These are phyloP conservation scores for Scedosporium minutisporum DNA, from an alignment of 2,329 filamentous ascomycete species.

Conservation along the genomic window DNA sequence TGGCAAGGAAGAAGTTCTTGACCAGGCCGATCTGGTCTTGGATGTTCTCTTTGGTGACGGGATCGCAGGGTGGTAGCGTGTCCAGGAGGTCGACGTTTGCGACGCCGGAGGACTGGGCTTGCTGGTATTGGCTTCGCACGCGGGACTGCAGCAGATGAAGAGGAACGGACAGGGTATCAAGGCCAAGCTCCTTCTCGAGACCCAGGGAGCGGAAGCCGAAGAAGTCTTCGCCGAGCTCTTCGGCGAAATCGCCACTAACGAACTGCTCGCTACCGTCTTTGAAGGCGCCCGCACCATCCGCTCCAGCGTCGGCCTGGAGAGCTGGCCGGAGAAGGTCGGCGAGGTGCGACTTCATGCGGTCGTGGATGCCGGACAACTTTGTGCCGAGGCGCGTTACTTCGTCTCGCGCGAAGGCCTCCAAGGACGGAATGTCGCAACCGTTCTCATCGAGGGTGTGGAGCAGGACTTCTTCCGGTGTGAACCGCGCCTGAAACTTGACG, in stretches of 20 bases:
- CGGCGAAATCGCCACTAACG: conserved; percentile 90
- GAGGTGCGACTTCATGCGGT: conserved; percentile 87
- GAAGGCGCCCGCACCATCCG: conserved; percentile 83
- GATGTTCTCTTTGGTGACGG: conserved; percentile 71
- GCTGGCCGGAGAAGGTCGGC: conserved; percentile 90
- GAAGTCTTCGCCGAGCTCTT: conserved; percentile 97
- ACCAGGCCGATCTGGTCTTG: conserved; percentile 76
- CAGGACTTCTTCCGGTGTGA: conserved; percentile 75
- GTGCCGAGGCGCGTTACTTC: conserved; percentile 78
- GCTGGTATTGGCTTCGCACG: conserved; percentile 77
- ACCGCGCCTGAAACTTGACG: conserved; percentile 49
- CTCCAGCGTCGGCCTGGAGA: conserved; percentile 60
- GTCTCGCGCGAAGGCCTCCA: conserved; percentile 84
- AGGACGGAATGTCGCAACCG: conserved; percentile 67
- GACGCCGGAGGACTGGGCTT: conserved; percentile 53
- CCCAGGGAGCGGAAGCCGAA: conserved; percentile 96
- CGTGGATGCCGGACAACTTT: conserved; percentile 77
- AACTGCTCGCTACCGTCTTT: conserved; percentile 97
- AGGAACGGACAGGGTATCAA: conserved; percentile 81
- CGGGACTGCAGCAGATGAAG: conserved; percentile 88
- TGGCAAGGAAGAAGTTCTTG: conserved; percentile 83
- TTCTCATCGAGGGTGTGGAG: conserved; percentile 79
- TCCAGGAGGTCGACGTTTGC: conserved; percentile 54
- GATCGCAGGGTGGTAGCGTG: conserved; percentile 58
- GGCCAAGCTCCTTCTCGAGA: conserved; percentile 80